A percentile compares a stretch with the other conserved stretches of the same genome.
phyloP scores from a whole-genome alignment of 2,329 filamentous ascomycete species.

The Simplicillium aogashimaense region DNA sequence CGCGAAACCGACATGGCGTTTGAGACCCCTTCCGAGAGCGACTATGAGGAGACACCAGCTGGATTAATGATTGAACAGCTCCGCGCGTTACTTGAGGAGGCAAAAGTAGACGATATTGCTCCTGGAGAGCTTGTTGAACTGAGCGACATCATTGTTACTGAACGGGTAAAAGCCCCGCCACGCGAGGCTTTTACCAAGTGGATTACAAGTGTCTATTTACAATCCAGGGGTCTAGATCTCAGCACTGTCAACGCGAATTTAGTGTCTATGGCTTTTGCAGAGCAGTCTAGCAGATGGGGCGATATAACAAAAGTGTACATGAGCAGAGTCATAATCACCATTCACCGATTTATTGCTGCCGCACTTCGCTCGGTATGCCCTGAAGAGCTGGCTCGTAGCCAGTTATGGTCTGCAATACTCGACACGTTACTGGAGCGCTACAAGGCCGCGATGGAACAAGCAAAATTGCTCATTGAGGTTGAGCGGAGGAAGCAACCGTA shows the following conservation, averaged over 20 bases:
- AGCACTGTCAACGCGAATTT: conserved; percentile 11
- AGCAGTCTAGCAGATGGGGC: conserved; percentile 21
- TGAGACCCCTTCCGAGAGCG: neutral
- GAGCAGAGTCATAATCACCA: conserved; percentile 13
- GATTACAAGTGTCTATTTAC: conserved; percentile 12
- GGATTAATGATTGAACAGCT: neutral
- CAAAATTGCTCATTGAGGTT: conserved; percentile 13
- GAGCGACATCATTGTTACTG: conserved; percentile 1
- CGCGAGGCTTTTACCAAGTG: conserved; percentile 11
- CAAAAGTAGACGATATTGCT: neutral
- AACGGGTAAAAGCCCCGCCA: neutral
- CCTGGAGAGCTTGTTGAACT: conserved; percentile 4
- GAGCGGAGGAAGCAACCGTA: conserved; percentile 18
- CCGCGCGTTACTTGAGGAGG: neutral
- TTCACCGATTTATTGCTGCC: conserved; percentile 17
- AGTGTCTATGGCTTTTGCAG: conserved; percentile 11
- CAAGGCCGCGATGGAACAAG: conserved; percentile 11
- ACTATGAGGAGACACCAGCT: neutral
- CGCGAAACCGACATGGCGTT: neutral
- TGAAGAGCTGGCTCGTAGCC: conserved; percentile 7
- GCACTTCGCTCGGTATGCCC: conserved; percentile 12
- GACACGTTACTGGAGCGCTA: conserved; percentile 14
- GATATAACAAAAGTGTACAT: conserved; percentile 15
- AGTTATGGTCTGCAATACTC: conserved; percentile 13
- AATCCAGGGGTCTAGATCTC: conserved; percentile 15